Evolutionary conservation across 257 asterid species (phyloP).

Genomic region (Nemophila menziesii): DNA sequence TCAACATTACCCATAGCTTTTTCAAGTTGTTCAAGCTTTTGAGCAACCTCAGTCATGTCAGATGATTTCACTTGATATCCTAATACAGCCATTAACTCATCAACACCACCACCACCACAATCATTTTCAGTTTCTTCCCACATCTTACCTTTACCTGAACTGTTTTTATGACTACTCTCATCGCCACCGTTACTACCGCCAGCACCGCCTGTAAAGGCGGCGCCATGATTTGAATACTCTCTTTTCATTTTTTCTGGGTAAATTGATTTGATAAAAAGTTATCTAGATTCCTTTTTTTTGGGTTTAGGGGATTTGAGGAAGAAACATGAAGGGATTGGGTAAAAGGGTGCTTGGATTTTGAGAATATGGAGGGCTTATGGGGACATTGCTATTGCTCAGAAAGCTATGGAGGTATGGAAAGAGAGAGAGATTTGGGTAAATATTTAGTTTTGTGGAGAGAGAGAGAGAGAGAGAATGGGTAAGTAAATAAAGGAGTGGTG

Average conservation of each 20-base stretch:
- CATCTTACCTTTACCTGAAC: slow-evolving; percentile 29
- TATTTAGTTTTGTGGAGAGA: neutral
- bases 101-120: slow-evolving; percentile 43
- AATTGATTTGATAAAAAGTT: too few species aligned
- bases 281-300: neutral
- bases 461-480: neutral
- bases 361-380: neutral
- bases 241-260: neutral
- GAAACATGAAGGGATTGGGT: neutral
- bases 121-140: slow-evolving; percentile 21
- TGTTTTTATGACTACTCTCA: slow-evolving; percentile 5
- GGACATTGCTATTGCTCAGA: neutral
- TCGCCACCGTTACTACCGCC: neutral
- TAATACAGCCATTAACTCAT: slow-evolving; percentile 55
- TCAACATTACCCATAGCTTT: slow-evolving; percentile 39
- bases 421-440: neutral
- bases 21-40: slow-evolving; percentile 43
- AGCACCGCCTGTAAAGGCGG: neutral
- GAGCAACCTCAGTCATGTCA: slow-evolving; percentile 53
- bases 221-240: neutral
- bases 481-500: too few species aligned
- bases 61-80: slow-evolving; percentile 42
- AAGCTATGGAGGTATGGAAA: neutral
- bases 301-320: neutral
- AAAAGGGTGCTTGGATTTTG: neutral